A percentile compares a stretch with the other conserved stretches of the same genome.
Conservation (phyloP, 768 basidiomycete species). For the Lepiota subincarnata region DNA sequence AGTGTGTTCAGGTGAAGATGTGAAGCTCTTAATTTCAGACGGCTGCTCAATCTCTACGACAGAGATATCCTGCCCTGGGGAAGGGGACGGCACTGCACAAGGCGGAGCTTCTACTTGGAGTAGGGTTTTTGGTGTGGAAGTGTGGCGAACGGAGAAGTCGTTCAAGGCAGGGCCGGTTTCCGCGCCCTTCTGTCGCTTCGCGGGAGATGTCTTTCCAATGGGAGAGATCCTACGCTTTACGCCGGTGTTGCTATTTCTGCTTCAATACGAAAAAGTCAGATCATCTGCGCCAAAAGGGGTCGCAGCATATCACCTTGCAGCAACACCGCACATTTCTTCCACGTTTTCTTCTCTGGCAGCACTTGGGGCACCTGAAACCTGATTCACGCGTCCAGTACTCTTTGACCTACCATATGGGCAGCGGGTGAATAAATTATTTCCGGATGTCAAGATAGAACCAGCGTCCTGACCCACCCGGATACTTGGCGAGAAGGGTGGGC, state of each 20-base stretch:
- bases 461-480: too few relatives aligned
- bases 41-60: not conserved
- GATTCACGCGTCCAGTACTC: not conserved
- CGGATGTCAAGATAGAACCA: not conserved
- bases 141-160: not conserved
- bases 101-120: not conserved
- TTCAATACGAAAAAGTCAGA: constrained; percentile 3
- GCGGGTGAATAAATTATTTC: not conserved
- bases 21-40: constrained; percentile 9
- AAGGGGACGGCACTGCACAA: too few relatives aligned
- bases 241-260: not conserved
- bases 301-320: constrained; percentile 1
- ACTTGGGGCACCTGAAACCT: not conserved
- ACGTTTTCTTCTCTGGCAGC: not conserved
- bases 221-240: constrained; percentile 2
- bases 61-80: not conserved
- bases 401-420: too few relatives aligned
- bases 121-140: not conserved
- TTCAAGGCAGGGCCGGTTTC: not conserved
- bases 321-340: not conserved
- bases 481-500: too few relatives aligned
- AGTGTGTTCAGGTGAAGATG: not conserved
- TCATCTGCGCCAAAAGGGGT: not conserved
- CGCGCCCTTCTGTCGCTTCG: constrained; percentile 7
- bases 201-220: constrained; percentile 6